Evolutionary conservation across 371 early-diverging fungal genomes (phyloP), one percentile per base, ranked within the genome.

Genomic region (Apophysomyces variabilis): DNA sequence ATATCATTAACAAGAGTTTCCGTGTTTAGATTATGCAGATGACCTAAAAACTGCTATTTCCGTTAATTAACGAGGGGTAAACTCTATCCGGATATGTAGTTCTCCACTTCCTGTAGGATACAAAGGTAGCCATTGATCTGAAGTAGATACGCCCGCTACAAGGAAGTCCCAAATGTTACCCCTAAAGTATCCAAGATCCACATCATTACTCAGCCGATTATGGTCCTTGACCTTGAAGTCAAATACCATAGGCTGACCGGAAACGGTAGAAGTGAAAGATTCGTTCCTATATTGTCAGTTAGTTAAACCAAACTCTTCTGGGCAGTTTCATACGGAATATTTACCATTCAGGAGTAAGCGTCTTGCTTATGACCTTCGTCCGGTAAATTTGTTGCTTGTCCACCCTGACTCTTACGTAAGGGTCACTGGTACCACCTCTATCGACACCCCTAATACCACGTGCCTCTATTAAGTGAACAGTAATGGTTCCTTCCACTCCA

Each of bases 341-440:
- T 67, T 61, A 83, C 77, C 95, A 97, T 58, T 68, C 68, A 0
- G 95, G 96, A 32, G 84, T 74, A 5, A 88, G 63, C 4, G 90
- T 88, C 72, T 92, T 91, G 76, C 90, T 88, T 35, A 89, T 82
- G 18, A 89, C 89, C 64, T 86, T 87, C 14, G 95, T 93, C 70
- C 92, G 93, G 69, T 84, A 71, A 21, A 89, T 16, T 0, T 76
- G 74, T 57, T 90, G 82, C 37, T 75, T 78, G 60, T 81, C 85
- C 36, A 82, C 54, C 18, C 77, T 74, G 1, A 89, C 72, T 1
- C 70, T 64, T 14, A 85, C 83, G 65, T 78, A 82, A 13, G 89
- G 84, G 60, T 91, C 87, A 39, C 85, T 81, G 1, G 83, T 80
- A 26, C 82, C 84, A 50, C 77, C 71, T 62, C 72, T 77, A 74